These are phyloP conservation scores for Fusarium secorum DNA, from an alignment of 2,329 filamentous ascomycete genomes.

Conservation along the genomic window DNA sequence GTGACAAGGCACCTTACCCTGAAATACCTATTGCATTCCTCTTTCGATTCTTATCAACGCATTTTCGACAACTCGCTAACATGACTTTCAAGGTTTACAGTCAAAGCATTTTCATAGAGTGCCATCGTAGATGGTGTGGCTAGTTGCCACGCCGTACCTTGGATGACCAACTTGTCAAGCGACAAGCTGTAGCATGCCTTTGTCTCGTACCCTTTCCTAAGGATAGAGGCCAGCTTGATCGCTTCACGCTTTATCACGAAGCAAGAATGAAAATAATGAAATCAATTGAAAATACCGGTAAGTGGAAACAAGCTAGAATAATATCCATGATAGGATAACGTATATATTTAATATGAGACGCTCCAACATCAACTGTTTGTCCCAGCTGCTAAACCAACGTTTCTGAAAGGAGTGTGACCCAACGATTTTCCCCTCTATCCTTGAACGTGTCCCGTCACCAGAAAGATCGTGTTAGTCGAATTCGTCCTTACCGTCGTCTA, in stretches of 20 bases:
- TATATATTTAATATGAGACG: conserved; percentile 19
- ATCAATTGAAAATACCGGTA: not conserved
- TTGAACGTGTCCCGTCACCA: not conserved
- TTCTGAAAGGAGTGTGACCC: conserved; percentile 19
- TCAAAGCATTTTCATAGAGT: not conserved
- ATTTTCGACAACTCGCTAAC: conserved; percentile 20
- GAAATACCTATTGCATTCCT: not conserved
- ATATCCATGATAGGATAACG: conserved; percentile 24
- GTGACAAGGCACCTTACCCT: conserved; percentile 53
- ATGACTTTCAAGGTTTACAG: not conserved
- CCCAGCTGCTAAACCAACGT: not conserved
- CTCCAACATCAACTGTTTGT: not conserved
- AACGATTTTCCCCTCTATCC: not conserved
- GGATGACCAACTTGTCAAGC: not conserved
- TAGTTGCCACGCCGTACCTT: not conserved
- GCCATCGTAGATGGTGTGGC: not conserved
- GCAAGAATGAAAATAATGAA: not conserved
- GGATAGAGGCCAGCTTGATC: not conserved
- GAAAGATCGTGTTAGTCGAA: not conserved
- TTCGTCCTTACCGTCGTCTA: not conserved
- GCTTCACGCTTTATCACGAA: not conserved
- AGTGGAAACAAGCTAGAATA: not conserved
- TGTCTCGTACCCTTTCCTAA: not conserved
- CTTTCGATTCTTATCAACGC: not conserved
- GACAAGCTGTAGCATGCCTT: not conserved